Conservation (phyloP, 345 rosid genomes). For the Camelina hispida region DNA sequence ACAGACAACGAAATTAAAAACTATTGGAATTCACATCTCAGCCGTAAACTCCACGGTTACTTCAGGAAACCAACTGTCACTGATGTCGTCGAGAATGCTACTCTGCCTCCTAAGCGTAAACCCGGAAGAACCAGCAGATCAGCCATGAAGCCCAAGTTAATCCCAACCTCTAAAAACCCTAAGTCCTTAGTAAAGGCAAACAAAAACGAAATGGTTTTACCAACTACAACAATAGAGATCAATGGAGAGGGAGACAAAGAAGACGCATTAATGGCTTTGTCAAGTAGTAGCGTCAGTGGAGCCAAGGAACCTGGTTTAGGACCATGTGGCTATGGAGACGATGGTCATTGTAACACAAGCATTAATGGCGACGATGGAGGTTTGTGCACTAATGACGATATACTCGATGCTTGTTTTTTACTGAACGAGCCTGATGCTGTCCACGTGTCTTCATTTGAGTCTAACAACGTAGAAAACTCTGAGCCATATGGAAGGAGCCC, state of each 20-base stretch:
- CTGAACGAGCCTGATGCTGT: constrained; percentile 11
- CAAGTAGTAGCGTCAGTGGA: constrained; percentile 24
- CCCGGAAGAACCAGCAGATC: constrained; percentile 33
- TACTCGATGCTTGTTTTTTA: constrained; percentile 23
- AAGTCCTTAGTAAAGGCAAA: not conserved
- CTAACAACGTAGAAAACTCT: constrained; percentile 4
- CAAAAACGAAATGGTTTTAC: not conserved
- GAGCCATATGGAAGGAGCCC: not conserved
- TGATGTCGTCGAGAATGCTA: constrained; percentile 23
- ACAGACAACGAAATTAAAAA: constrained; percentile 79
- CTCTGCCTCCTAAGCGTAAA: constrained; percentile 22
- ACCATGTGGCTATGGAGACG: constrained; percentile 16
- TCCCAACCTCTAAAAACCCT: constrained; percentile 9
- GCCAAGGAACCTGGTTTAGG: constrained; percentile 22
- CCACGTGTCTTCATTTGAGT: constrained; percentile 16
- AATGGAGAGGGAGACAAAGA: constrained; percentile 1
- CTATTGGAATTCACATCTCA: constrained; percentile 72
- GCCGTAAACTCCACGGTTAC: constrained; percentile 54
- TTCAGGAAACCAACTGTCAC: not conserved
- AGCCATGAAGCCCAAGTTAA: constrained; percentile 31
- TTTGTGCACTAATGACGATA: constrained; percentile 18
- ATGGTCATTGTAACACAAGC: not conserved
- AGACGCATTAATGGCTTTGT: constrained; percentile 14
- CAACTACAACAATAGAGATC: not conserved
- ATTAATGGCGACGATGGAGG: constrained; percentile 34